Conservation (phyloP, 2,329 filamentous ascomycete genomes). For the Cladosporium sp. region DNA sequence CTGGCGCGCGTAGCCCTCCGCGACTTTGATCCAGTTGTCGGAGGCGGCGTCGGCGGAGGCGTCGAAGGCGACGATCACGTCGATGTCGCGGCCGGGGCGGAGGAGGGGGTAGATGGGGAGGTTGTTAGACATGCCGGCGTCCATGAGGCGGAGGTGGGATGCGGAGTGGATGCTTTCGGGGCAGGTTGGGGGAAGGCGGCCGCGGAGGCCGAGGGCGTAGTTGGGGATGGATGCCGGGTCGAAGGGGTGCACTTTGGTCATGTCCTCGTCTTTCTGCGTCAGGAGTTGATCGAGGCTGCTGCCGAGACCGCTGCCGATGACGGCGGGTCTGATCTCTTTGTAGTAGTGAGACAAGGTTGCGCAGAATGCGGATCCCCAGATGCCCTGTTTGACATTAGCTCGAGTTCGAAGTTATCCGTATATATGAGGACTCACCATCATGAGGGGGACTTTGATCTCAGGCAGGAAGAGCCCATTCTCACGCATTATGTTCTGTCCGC, state of each 20-base stretch:
- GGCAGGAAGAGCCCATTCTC: constrained; percentile 66
- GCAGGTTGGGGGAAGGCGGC: constrained; percentile 66
- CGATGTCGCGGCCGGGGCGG: constrained; percentile 78
- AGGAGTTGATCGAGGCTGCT: constrained; percentile 68
- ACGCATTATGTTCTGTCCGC: constrained; percentile 59
- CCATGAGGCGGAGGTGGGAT: constrained; percentile 67
- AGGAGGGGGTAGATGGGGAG: constrained; percentile 91
- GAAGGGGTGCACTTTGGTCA: constrained; percentile 90
- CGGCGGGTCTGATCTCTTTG: constrained; percentile 78
- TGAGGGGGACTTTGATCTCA: constrained; percentile 72
- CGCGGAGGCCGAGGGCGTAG: constrained; percentile 75
- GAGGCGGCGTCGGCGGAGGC: constrained; percentile 87
- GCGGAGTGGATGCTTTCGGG: constrained; percentile 67
- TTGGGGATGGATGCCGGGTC: constrained; percentile 89
- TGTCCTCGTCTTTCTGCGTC: constrained; percentile 71
- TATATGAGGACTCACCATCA: constrained; percentile 47
- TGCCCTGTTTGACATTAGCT: constrained; percentile 43
- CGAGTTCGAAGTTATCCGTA: background rate
- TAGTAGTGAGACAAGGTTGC: constrained; percentile 95
- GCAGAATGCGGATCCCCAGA: constrained; percentile 97
- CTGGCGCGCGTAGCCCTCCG: constrained; percentile 86
- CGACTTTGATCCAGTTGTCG: constrained; percentile 93
- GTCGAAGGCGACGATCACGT: constrained; percentile 88
- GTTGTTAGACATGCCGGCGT: constrained; percentile 98
- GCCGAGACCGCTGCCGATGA: constrained; percentile 69